Conservation (phyloP, 1,284 basidiomycete species). For the Pseudozyma hubeiensis region DNA sequence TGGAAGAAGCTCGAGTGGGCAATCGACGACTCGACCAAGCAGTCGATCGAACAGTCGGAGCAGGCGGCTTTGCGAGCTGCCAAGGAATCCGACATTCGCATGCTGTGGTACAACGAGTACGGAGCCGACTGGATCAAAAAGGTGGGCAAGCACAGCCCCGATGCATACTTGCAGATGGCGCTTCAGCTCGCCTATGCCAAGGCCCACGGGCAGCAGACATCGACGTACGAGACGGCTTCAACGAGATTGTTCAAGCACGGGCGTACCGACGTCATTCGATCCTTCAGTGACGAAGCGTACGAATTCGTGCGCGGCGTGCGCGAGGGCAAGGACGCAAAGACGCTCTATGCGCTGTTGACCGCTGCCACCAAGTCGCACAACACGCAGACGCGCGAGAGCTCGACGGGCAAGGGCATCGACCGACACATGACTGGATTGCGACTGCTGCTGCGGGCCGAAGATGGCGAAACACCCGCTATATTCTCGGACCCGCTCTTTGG, state of each 20-base stretch:
- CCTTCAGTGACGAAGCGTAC: conserved; percentile 80
- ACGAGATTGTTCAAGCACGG: conserved; percentile 91
- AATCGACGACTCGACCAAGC: conserved; percentile 75
- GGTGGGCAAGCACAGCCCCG: conserved; percentile 82
- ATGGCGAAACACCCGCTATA: conserved; percentile 56
- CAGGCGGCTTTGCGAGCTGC: conserved; percentile 76
- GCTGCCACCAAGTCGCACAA: conserved; percentile 81
- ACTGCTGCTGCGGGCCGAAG: conserved; percentile 69
- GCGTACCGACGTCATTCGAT: conserved; percentile 90
- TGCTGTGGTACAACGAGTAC: conserved; percentile 86
- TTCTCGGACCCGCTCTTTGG: conserved; percentile 78
- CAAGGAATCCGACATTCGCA: conserved; percentile 83
- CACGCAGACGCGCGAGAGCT: conserved; percentile 80
- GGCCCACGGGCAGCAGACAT: conserved; percentile 81
- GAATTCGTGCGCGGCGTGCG: conserved; percentile 83
- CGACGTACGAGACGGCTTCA: conserved; percentile 94
- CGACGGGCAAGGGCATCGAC: conserved; percentile 87
- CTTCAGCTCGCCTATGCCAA: conserved; percentile 92
- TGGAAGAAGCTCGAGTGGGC: conserved; percentile 84
- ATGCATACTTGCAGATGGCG: conserved; percentile 92
- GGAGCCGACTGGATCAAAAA: conserved; percentile 91
- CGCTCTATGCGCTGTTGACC: conserved; percentile 74
- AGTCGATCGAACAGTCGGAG: conserved; percentile 76
- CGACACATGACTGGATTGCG: conserved; percentile 89
- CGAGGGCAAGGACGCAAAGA: conserved; percentile 73